Conservation (phyloP, 2,329 filamentous ascomycete species). For the Monosporascus sp. region DNA sequence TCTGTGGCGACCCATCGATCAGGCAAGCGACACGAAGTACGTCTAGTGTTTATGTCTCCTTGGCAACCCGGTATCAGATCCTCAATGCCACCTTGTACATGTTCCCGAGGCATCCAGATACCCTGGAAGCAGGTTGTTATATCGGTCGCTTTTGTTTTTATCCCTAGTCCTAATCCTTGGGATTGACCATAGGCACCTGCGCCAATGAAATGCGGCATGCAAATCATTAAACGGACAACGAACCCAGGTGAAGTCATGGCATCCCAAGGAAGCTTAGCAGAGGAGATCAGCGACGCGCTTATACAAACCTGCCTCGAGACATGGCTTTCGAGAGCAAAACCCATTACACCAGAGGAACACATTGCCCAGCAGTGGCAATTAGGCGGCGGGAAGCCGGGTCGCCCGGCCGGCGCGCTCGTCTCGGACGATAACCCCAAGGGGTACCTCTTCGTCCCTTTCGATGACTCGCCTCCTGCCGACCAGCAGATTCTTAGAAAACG, state of each 20-base stretch:
- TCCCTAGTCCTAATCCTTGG: background rate
- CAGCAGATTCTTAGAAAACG: background rate
- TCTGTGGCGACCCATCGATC: no score
- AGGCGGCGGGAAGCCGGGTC: background rate
- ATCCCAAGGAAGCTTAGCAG: constrained; percentile 1
- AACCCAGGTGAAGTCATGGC: background rate
- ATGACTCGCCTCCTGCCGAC: constrained; percentile 1
- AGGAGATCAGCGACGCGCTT: constrained; percentile 4
- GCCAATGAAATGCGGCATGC: background rate
- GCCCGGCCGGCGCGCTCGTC: background rate
- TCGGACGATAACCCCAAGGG: background rate
- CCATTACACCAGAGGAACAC: background rate
- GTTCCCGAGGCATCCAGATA: no score
- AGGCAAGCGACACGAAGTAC: no score
- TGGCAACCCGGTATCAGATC: no score
- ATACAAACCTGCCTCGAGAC: constrained; percentile 3
- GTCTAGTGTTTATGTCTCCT: no score
- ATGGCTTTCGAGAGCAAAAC: constrained; percentile 3
- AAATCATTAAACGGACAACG: background rate
- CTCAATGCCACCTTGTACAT: no score
- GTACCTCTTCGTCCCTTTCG: constrained; percentile 1
- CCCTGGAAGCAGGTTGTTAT: no score
- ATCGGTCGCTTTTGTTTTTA: no score
- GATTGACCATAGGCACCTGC: background rate
- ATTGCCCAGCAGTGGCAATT: background rate